phyloP scores from a whole-genome alignment of 495 filamentous ascomycete species.

The Tuber calosporum region DNA sequence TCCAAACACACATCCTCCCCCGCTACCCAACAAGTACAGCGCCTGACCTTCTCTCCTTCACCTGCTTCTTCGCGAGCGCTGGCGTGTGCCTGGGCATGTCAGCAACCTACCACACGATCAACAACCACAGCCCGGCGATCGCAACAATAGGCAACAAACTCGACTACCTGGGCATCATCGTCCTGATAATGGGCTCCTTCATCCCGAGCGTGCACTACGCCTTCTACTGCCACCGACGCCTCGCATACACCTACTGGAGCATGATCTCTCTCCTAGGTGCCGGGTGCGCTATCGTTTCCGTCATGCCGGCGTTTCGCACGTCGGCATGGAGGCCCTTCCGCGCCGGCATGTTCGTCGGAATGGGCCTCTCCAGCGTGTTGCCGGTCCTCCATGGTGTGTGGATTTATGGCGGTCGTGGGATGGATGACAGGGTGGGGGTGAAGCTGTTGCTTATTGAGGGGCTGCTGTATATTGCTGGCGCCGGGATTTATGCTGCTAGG shows the following conservation, averaged over 20 bases:
- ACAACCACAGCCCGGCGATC: constrained; percentile 57
- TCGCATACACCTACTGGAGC: constrained; percentile 63
- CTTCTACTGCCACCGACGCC: constrained; percentile 58
- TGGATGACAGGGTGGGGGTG: constrained; percentile 70
- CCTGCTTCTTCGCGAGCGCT: constrained; percentile 72
- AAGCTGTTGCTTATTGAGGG: constrained; percentile 65
- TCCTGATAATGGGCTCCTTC: constrained; percentile 79
- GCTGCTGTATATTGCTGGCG: constrained; percentile 75
- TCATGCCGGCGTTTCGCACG: constrained; percentile 72
- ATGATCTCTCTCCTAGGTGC: constrained; percentile 73
- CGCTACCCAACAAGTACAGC: constrained; percentile 59
- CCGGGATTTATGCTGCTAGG: constrained; percentile 68
- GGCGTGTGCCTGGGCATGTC: constrained; percentile 75
- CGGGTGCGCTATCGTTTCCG: constrained; percentile 65
- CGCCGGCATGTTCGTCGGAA: constrained; percentile 81
- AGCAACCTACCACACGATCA: constrained; percentile 68
- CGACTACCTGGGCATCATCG: constrained; percentile 87
- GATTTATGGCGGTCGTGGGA: constrained; percentile 52
- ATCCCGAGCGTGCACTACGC: constrained; percentile 83
- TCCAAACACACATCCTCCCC: constrained; percentile 46
- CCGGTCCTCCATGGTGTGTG: constrained; percentile 60
- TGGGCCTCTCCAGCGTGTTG: constrained; percentile 76
- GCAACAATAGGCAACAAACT: constrained; percentile 60
- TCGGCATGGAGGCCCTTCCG: constrained; percentile 76
- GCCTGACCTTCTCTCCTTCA: constrained; percentile 63